Percentiles rank a stretch among this genome's conserved stretches.
phyloP scores from a whole-genome alignment of 2,329 filamentous ascomycete species.

The Aspergillus brasiliensis region DNA sequence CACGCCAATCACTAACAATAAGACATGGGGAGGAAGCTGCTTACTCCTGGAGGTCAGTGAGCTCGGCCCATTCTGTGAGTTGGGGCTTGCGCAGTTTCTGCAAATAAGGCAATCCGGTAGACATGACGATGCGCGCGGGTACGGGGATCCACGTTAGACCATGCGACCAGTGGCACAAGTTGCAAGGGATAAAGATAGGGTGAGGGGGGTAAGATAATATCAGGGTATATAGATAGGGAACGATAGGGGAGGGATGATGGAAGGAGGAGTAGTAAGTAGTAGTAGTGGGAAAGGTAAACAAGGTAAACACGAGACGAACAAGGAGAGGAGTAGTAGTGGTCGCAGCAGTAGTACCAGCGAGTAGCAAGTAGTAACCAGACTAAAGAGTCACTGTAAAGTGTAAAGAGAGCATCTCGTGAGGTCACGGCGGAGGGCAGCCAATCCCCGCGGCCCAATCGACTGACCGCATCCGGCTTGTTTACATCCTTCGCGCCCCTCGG shows the following conservation, averaged over 20 bases:
- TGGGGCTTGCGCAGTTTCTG: constrained; percentile 80
- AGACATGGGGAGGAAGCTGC: constrained; percentile 38
- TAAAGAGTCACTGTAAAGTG: too few species aligned
- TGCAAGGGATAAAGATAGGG: constrained; percentile 1
- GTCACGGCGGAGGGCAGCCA: constrained; percentile 8
- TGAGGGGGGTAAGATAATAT: not conserved
- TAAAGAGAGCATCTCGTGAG: not conserved
- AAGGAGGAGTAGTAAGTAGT: too few species aligned
- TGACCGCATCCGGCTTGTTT: constrained; percentile 25
- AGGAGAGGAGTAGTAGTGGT: constrained; percentile 18
- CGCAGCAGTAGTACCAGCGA: constrained; percentile 10
- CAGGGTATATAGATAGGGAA: too few species aligned
- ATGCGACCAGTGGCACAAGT: constrained; percentile 47
- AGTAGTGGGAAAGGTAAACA: not conserved
- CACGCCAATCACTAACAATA: too few species aligned
- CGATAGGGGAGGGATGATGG: too few species aligned
- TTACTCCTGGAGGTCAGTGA: constrained; percentile 72
- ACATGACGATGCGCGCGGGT: constrained; percentile 54
- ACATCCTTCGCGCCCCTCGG: constrained; percentile 5
- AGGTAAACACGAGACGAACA: constrained; percentile 3
- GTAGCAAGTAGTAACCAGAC: not conserved
- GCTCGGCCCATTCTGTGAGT: constrained; percentile 71
- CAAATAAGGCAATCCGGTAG: constrained; percentile 70
- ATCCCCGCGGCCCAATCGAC: too few species aligned
- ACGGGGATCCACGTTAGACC: constrained; percentile 30